phyloP scores from a whole-genome alignment of 108 stramenopile species.

The Skeletonema marinoi region DNA sequence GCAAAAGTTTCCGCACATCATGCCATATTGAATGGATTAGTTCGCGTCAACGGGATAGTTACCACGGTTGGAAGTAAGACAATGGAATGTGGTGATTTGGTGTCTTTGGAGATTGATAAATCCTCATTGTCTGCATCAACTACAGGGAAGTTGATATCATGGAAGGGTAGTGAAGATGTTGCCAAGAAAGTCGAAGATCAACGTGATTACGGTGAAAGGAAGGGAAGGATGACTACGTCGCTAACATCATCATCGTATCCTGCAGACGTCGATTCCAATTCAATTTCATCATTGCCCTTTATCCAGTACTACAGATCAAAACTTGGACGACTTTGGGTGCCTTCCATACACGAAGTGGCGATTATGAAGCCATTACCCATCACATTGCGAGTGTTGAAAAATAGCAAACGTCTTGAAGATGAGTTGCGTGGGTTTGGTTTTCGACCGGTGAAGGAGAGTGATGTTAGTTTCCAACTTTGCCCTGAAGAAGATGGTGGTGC shows the following conservation, averaged over 20 bases:
- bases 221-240: conserved; percentile 11
- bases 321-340: background rate
- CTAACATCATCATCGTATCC: background rate
- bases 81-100: conserved; percentile 10
- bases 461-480: background rate
- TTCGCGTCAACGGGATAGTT: conserved; percentile 6
- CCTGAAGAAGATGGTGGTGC: background rate
- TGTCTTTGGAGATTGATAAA: conserved; percentile 9
- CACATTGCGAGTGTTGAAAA: conserved; percentile 12
- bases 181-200: conserved; percentile 10
- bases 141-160: conserved; percentile 10
- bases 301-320: conserved; percentile 5
- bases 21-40: conserved; percentile 18
- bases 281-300: background rate
- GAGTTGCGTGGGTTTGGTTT: conserved; percentile 14
- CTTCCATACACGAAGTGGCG: conserved; percentile 11
- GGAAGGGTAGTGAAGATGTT: conserved; percentile 13
- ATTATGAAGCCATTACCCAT: conserved; percentile 8
- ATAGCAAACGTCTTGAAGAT: background rate
- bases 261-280: background rate
- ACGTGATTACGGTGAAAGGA: conserved; percentile 16
- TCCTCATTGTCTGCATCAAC: too few relatives aligned
- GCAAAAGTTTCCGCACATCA: conserved; percentile 21
- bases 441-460: background rate
- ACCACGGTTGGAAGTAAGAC: conserved; percentile 6